Evolutionary conservation across 345 rosid genomes (phyloP).

Genomic region (Passiflora organensis): DNA sequence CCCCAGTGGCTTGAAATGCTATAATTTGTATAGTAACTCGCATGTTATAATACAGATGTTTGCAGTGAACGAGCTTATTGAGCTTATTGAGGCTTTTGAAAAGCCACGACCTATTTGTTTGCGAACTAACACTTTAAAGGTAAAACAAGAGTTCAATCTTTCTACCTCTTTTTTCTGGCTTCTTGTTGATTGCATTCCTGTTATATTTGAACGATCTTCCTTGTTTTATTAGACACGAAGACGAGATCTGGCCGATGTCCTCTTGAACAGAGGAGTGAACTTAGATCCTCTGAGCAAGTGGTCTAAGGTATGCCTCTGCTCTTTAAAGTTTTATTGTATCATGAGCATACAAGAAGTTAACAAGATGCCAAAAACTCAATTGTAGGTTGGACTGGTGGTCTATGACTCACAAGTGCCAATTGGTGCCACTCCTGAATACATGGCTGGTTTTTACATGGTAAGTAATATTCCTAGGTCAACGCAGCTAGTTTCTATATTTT

Average conservation of each 20-base stretch:
- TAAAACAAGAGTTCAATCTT: conserved; percentile 21
- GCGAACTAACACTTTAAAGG: conserved; percentile 90
- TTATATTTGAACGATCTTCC: conserved; percentile 5
- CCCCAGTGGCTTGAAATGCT: background rate
- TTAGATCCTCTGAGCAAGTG: conserved; percentile 92
- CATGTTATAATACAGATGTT: conserved; percentile 61
- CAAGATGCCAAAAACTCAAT: conserved; percentile 2
- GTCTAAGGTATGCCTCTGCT: conserved; percentile 58
- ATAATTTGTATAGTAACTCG: conserved; percentile 10
- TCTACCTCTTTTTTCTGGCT: conserved; percentile 12
- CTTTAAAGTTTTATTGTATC: background rate
- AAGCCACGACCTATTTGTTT: conserved; percentile 84
- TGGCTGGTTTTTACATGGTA: conserved; percentile 96
- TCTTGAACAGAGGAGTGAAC: conserved; percentile 91
- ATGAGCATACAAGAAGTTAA: background rate
- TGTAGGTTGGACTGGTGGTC: conserved; percentile 86
- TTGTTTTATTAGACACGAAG: conserved; percentile 60
- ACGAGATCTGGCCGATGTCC: conserved; percentile 90
- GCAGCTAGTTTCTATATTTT: background rate
- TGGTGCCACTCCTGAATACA: conserved; percentile 96
- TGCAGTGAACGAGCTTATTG: conserved; percentile 87
- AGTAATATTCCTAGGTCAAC: conserved; percentile 7
- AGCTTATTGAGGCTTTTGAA: conserved; percentile 88
- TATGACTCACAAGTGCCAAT: conserved; percentile 93
- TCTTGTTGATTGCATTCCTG: conserved; percentile 4